Conservation (phyloP, 2,329 filamentous ascomycete genomes). For the Leptodontidium sp. region DNA sequence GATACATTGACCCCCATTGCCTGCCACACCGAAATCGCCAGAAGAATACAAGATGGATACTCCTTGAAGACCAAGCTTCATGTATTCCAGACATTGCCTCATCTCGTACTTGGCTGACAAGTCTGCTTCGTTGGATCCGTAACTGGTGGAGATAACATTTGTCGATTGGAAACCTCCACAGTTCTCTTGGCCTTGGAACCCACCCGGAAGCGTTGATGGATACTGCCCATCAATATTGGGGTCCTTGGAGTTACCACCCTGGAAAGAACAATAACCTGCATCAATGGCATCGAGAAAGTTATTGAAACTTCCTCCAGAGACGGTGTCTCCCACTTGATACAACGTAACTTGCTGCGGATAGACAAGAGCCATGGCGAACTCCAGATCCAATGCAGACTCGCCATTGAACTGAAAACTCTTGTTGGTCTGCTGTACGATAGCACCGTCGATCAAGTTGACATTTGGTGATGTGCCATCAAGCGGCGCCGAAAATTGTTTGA, state of each 20-base stretch:
- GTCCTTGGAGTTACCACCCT: constrained; percentile 51
- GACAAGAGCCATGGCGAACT: constrained; percentile 58
- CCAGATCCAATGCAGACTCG: constrained; percentile 49
- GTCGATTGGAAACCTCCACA: constrained; percentile 56
- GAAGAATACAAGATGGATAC: constrained; percentile 59
- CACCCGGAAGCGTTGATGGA: constrained; percentile 43
- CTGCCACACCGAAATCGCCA: constrained; percentile 58
- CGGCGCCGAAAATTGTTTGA: constrained; percentile 53
- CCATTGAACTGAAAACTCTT: constrained; percentile 52
- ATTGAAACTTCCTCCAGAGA: constrained; percentile 41
- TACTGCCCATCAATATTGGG: constrained; percentile 50
- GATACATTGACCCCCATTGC: constrained; percentile 51
- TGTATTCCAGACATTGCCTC: constrained; percentile 63
- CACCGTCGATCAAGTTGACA: constrained; percentile 48
- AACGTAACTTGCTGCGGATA: constrained; percentile 59
- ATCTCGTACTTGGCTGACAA: constrained; percentile 57
- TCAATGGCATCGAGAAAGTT: constrained; percentile 53
- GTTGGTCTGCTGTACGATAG: constrained; percentile 47
- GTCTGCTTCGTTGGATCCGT: constrained; percentile 61
- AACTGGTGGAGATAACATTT: constrained; percentile 64
- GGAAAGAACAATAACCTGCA: constrained; percentile 54
- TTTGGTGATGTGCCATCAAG: constrained; percentile 52
- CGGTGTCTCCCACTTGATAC: constrained; percentile 55
- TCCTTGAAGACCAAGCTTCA: constrained; percentile 63
- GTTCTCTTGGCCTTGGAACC: constrained; percentile 52